Evolutionary conservation across 2,329 filamentous ascomycete genomes (phyloP), one percentile per base, ranked within the genome.

Genomic region (Neoscytalidium dimidiatum): DNA sequence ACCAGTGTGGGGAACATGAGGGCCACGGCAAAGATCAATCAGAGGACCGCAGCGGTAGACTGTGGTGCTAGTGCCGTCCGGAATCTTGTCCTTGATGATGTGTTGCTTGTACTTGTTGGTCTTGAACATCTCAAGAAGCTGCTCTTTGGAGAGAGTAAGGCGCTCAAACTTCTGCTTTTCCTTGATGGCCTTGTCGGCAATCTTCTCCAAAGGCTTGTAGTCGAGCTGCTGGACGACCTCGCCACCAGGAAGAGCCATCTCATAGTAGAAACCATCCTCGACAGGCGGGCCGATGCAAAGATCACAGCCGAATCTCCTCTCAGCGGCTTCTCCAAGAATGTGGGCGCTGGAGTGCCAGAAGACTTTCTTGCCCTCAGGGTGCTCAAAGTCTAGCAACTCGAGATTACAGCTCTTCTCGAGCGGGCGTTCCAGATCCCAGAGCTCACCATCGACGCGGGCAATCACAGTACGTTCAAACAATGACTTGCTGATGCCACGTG

Each of bases 51-150:
- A 96, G 68, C 92, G 89, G 80, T 98, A 99, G 44, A 98, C 94
- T 9, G 95, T 98, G 76, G 92, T 96, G 75, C 86, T 92, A 64
- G 92, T 94, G 71, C 92, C 93, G 71, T 97, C 92, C 43, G 89
- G 84, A 67, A 98, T 92, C 79, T 96, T 93, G 82, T 93, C 91
- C 72, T 92, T 90, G 81, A 99, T 98, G 79, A 98, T 96, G 78
- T 97, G 92, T 77, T 96, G 89, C 86, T 99, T 98, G 84, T 97
- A 98, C 78, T 95, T 95, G 85, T 96, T 97, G 85, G 96, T 96
- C 72, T 89, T 88, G 83, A 98, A 98, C 92, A 98, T 97, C 77
- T 97, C 92, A 61, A 95, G 86, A 58, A 98, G 85, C 70, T 98
- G 90, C 63, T 94, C 91, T 81, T 98, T 98, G 69, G 91, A 91